Conservation (phyloP, 345 rosid genomes). For the Psidium friedrichsthalianum region DNA sequence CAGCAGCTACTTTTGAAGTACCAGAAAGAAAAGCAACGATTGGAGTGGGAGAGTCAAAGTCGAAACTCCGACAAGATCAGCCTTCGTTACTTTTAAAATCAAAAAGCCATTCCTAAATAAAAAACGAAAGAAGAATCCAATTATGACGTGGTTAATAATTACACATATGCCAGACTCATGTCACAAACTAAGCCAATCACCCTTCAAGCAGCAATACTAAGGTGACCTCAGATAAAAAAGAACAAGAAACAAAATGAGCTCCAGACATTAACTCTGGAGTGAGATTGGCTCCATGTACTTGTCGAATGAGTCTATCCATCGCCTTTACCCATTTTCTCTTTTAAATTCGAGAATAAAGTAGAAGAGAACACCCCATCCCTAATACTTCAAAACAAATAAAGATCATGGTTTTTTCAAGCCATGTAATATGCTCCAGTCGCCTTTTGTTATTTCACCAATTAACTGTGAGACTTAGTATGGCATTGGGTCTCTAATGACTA, state of each 20-base stretch:
- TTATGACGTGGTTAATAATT: no score
- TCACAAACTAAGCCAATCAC: not conserved
- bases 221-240: not conserved
- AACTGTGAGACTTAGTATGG: not conserved
- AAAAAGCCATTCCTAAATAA: not conserved
- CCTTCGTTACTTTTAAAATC: conserved; percentile 28
- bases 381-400: not conserved
- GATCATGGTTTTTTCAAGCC: no score
- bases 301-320: not conserved
- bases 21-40: no score
- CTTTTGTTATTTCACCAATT: not conserved
- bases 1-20: no score
- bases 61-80: conserved; percentile 22
- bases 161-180: not conserved
- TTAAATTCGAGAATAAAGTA: not conserved
- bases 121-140: no score
- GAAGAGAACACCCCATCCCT: not conserved
- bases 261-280: not conserved
- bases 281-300: not conserved
- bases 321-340: not conserved
- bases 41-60: no score
- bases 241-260: not conserved
- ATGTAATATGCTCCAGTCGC: not conserved
- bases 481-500: not conserved
- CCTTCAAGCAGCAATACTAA: not conserved